Conservation (phyloP, 2,329 filamentous ascomycete genomes). For the Diaporthe caulivora region DNA sequence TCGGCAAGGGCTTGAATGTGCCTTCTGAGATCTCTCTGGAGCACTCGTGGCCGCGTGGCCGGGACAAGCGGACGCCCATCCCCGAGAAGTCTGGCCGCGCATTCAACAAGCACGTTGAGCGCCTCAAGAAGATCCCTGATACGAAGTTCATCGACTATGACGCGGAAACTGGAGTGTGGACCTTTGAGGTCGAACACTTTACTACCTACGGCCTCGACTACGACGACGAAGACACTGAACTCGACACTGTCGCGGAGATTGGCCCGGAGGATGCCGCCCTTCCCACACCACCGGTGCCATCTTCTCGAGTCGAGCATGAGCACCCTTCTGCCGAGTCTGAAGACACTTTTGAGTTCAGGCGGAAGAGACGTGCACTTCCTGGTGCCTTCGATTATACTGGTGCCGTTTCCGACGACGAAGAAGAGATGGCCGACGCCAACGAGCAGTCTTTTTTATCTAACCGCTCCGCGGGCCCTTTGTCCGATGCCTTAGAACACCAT, state of each 20-base stretch:
- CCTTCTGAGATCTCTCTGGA: constrained; percentile 89
- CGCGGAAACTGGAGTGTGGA: constrained; percentile 84
- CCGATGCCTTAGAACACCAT: constrained; percentile 69
- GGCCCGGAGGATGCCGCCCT: constrained; percentile 45
- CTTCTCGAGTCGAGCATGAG: constrained; percentile 42
- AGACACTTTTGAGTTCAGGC: constrained; percentile 70
- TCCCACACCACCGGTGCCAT: constrained; percentile 40
- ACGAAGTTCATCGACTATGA: constrained; percentile 89
- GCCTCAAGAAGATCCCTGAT: constrained; percentile 81
- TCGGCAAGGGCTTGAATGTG: constrained; percentile 91
- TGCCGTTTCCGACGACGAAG: constrained; percentile 67
- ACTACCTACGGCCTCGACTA: constrained; percentile 94
- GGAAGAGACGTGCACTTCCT: constrained; percentile 69
- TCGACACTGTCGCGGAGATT: constrained; percentile 60
- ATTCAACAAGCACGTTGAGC: constrained; percentile 84
- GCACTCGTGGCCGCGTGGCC: constrained; percentile 89
- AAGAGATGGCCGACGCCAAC: constrained; percentile 59
- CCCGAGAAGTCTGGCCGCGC: constrained; percentile 73
- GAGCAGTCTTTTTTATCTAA: constrained; percentile 90
- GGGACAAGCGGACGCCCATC: constrained; percentile 65
- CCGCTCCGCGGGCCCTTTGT: constrained; percentile 86
- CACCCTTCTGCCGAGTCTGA: constrained; percentile 59
- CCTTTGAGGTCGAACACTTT: constrained; percentile 94
- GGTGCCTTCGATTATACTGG: constrained; percentile 82
- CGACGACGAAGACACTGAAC: constrained; percentile 77